Conservation (phyloP, 148 eudicot genomes). For the Fagopyrum tataricum region DNA sequence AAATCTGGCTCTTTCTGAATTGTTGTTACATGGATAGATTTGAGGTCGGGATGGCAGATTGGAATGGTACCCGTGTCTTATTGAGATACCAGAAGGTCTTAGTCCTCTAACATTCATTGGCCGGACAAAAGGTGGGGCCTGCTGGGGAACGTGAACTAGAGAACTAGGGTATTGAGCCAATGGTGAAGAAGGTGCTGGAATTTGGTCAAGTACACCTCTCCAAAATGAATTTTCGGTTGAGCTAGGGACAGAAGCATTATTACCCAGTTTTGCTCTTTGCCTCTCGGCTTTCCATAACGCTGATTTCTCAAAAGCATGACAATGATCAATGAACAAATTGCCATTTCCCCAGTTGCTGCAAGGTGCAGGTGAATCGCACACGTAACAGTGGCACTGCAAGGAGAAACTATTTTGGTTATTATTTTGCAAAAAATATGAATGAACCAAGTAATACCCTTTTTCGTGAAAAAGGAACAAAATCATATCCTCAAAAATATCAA, state of each 20-base stretch:
- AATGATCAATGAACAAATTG: slow-evolving; percentile 44
- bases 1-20: background rate
- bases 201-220: slow-evolving; percentile 16
- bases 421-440: background rate
- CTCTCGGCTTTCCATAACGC: slow-evolving; percentile 57
- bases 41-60: slow-evolving; percentile 20
- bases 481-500: background rate
- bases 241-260: slow-evolving; percentile 19
- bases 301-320: slow-evolving; percentile 71
- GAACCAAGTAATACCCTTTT: background rate
- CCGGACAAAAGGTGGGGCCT: slow-evolving; percentile 18
- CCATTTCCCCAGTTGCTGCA: slow-evolving; percentile 72
- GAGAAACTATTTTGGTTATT: slow-evolving; percentile 10
- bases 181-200: slow-evolving; percentile 10
- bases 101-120: slow-evolving; percentile 28
- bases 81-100: slow-evolving; percentile 19
- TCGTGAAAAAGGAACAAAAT: too few relatives aligned
- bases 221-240: slow-evolving; percentile 17
- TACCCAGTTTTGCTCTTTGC: slow-evolving; percentile 24
- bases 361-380: slow-evolving; percentile 88
- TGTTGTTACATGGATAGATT: background rate
- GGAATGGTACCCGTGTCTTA: slow-evolving; percentile 29
- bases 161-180: slow-evolving; percentile 12
- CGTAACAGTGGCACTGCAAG: slow-evolving; percentile 89
- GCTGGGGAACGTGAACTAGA: background rate